Evolutionary conservation across 2,329 filamentous ascomycete species (phyloP).

Genomic region (Talaromyces sp.): DNA sequence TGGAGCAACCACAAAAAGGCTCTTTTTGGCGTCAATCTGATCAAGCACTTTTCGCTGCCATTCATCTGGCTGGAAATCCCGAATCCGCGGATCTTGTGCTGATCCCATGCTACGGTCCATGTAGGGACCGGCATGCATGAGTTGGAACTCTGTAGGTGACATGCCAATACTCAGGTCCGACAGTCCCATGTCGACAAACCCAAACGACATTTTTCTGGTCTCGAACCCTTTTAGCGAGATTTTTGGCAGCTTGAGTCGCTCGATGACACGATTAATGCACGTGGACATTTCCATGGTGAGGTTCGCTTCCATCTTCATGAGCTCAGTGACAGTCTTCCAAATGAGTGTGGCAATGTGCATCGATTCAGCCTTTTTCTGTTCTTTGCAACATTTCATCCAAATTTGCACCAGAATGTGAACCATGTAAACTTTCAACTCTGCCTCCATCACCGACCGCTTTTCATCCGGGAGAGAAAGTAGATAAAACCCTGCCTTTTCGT

Average conservation of each 20-base stretch:
- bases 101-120: conserved; percentile 71
- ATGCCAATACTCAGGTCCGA: conserved; percentile 30
- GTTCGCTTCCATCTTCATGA: conserved; percentile 32
- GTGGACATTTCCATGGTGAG: conserved; percentile 39
- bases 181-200: conserved; percentile 14
- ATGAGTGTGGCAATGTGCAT: neutral
- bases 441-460: conserved; percentile 36
- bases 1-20: conserved; percentile 69
- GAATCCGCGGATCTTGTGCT: conserved; percentile 59
- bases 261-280: conserved; percentile 27
- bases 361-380: neutral
- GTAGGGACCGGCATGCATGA: conserved; percentile 65
- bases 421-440: conserved; percentile 37
- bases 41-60: conserved; percentile 74
- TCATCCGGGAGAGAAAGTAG: conserved; percentile 34
- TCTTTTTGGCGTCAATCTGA: conserved; percentile 64
- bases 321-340: conserved; percentile 35
- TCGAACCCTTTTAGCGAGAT: conserved; percentile 13
- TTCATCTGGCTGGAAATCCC: conserved; percentile 64
- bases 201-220: conserved; percentile 17
- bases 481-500: conserved; percentile 47
- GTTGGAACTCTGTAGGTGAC: conserved; percentile 57
- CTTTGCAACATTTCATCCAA: conserved; percentile 14
- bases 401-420: conserved; percentile 19
- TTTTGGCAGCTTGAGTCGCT: conserved; percentile 26